Conservation (phyloP, 1,139 yeast species). For the Debaryomyces sp. region DNA sequence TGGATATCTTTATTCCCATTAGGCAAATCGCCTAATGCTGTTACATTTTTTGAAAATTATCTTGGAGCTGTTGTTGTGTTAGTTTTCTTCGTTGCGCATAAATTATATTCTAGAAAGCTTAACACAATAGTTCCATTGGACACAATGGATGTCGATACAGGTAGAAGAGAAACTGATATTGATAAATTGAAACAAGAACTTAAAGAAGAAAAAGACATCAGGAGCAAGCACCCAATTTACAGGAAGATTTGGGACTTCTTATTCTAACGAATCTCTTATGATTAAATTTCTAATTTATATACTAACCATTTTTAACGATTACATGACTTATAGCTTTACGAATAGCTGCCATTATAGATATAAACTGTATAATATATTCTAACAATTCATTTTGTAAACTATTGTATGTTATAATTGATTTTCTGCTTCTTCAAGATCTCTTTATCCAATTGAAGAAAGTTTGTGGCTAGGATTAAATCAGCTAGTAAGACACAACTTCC, state of each 20-base stretch:
- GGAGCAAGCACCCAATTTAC: conserved; percentile 27
- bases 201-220: conserved; percentile 34
- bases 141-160: conserved; percentile 42
- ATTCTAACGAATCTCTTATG: conserved; percentile 18
- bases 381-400: not conserved
- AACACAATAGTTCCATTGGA: conserved; percentile 28
- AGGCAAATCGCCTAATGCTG: conserved; percentile 31
- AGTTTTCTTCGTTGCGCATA: conserved; percentile 36
- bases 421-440: conserved; percentile 24
- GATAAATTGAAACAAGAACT: conserved; percentile 41
- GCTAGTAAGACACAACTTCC: conserved; percentile 56
- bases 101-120: conserved; percentile 34
- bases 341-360: conserved; percentile 1
- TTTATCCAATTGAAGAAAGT: conserved; percentile 43
- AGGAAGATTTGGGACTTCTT: conserved; percentile 26
- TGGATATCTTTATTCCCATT: conserved; percentile 47
- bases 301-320: conserved; percentile 5
- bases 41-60: conserved; percentile 36
- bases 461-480: conserved; percentile 43
- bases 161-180: conserved; percentile 41
- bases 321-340: conserved; percentile 4
- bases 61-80: conserved; percentile 38
- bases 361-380: not conserved
- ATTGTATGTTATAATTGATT: conserved; percentile 1
- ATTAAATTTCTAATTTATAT: not conserved